Percentiles rank a stretch among this genome's conserved stretches.
Evolutionary conservation across 73 alveolate genomes (phyloP).

Genomic region (Paramecium caudatum): DNA sequence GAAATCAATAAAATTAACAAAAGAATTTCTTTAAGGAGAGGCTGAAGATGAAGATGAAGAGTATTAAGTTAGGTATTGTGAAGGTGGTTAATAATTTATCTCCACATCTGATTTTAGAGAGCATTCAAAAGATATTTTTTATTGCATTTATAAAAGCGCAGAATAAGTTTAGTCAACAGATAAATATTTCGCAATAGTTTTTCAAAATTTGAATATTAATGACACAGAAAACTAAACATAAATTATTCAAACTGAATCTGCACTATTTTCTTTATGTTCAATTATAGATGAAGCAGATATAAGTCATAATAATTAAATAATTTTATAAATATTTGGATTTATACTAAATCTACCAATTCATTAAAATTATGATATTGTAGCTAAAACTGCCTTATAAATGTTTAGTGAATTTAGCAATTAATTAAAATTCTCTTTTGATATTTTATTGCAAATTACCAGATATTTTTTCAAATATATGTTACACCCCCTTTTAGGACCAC

Average conservation of each 20-base stretch:
- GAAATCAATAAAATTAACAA: constrained; percentile 33
- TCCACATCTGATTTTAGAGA: constrained; percentile 34
- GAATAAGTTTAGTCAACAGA: background rate
- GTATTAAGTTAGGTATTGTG: background rate
- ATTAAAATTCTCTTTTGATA: background rate
- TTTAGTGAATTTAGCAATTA: constrained; percentile 40
- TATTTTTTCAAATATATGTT: constrained; percentile 35
- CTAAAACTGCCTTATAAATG: constrained; percentile 33
- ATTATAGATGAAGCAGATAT: constrained; percentile 33
- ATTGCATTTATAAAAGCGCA: constrained; percentile 9
- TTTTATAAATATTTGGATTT: background rate
- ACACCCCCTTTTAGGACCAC: constrained; percentile 19
- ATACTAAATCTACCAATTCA: constrained; percentile 20
- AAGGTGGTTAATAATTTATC: background rate
- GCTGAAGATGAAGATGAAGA: constrained; percentile 36
- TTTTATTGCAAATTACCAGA: background rate
- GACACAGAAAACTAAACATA: background rate
- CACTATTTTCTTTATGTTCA: constrained; percentile 50
- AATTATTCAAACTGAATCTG: constrained; percentile 16
- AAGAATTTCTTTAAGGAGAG: constrained; percentile 50
- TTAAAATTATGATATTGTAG: constrained; percentile 2
- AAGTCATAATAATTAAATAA: background rate
- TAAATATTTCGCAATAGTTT: background rate
- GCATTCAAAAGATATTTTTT: constrained; percentile 53
- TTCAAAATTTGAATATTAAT: background rate